Conservation (phyloP, 768 basidiomycete species). For the Collybiopsis luxurians region DNA sequence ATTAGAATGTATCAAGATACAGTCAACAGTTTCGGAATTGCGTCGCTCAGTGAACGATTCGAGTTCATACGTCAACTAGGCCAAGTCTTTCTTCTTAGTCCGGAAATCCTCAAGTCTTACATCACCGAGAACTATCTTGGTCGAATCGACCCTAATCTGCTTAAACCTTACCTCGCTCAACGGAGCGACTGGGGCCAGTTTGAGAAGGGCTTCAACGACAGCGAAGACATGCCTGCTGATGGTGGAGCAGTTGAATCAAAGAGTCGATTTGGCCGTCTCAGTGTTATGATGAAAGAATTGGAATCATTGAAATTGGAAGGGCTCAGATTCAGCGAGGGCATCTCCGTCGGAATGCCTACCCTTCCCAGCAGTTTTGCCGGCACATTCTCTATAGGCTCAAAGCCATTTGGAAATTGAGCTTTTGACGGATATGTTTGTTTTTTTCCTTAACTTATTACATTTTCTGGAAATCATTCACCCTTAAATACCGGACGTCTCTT, state of each 20-base stretch:
- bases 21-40: slow-evolving; percentile 77
- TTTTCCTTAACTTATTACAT: slow-evolving; percentile 18
- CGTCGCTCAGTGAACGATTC: slow-evolving; percentile 88
- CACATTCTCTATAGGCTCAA: slow-evolving; percentile 47
- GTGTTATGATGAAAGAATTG: slow-evolving; percentile 86
- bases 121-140: slow-evolving; percentile 94
- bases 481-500: slow-evolving; percentile 78
- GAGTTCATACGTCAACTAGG: slow-evolving; percentile 98
- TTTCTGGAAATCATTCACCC: slow-evolving; percentile 58
- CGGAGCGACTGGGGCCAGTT: slow-evolving; percentile 91
- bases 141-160: slow-evolving; percentile 80
- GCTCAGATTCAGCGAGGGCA: slow-evolving; percentile 43
- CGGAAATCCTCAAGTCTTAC: slow-evolving; percentile 93
- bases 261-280: slow-evolving; percentile 69
- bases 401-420: slow-evolving; percentile 37
- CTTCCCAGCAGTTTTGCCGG: slow-evolving; percentile 51
- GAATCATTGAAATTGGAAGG: slow-evolving; percentile 57
- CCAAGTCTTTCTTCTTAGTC: slow-evolving; percentile 94
- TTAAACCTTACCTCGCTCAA: slow-evolving; percentile 88
- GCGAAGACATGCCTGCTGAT: slow-evolving; percentile 39
- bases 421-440: background rate
- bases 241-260: slow-evolving; percentile 35
- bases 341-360: slow-evolving; percentile 57
- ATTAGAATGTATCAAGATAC: slow-evolving; percentile 95
- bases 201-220: slow-evolving; percentile 75